Conservation (phyloP, 192 early-diverging fungal species). For the Coemansia sp. region DNA sequence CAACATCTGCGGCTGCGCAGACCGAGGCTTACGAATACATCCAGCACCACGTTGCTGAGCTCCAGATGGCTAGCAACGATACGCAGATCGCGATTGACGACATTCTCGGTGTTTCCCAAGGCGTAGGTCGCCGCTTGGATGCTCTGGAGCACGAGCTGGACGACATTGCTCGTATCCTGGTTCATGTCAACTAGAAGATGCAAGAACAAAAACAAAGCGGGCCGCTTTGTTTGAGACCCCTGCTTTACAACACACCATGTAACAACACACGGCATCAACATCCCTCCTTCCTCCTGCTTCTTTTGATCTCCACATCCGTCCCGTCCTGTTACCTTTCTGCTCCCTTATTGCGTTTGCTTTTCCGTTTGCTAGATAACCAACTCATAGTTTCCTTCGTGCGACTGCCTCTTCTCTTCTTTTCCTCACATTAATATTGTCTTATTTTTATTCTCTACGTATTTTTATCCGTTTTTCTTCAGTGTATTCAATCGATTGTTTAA, state of each 20-base stretch:
- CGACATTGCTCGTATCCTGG: conserved; percentile 46
- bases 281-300: not conserved
- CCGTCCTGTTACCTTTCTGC: not conserved
- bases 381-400: no score
- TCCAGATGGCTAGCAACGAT: conserved; percentile 26
- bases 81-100: conserved; percentile 47
- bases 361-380: no score
- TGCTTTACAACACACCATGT: no score
- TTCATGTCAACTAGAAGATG: conserved; percentile 33
- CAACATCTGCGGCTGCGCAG: conserved; percentile 1
- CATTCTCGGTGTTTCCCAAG: conserved; percentile 49
- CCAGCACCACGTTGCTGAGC: conserved; percentile 28
- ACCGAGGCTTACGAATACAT: conserved; percentile 26
- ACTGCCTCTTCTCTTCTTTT: no score
- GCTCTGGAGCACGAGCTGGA: conserved; percentile 51
- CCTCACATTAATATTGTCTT: no score
- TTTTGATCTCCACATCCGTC: not conserved
- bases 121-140: conserved; percentile 50
- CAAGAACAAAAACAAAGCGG: no score
- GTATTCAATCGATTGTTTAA: no score
- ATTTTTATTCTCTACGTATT: no score
- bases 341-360: no score
- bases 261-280: no score
- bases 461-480: no score
- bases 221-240: no score